phyloP scores from a whole-genome alignment of 176 grass and related monocot genomes.

The Alopecurus myosuroides region DNA sequence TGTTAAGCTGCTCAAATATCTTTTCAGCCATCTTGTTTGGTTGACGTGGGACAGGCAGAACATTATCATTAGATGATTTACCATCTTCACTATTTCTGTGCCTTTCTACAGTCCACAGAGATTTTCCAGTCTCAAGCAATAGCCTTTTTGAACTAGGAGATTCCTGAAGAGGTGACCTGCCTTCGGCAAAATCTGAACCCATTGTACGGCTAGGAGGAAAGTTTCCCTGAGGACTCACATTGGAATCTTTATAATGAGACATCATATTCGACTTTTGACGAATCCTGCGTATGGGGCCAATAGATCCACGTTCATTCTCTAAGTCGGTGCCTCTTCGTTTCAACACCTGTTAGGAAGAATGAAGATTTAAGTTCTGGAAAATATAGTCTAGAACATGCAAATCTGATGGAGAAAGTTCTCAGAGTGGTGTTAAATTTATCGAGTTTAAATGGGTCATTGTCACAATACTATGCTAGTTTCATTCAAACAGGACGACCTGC shows the following conservation, averaged over 20 bases:
- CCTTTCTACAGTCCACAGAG: slow-evolving; percentile 4
- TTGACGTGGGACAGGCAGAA: slow-evolving; percentile 33
- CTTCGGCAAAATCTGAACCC: slow-evolving; percentile 37
- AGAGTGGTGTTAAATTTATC: background rate
- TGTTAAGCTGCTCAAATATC: slow-evolving; percentile 77
- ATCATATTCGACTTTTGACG: slow-evolving; percentile 72
- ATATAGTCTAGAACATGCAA: background rate
- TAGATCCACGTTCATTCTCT: slow-evolving; percentile 58
- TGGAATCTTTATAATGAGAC: slow-evolving; percentile 38
- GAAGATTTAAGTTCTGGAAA: background rate
- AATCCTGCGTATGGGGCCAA: slow-evolving; percentile 81
- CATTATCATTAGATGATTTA: slow-evolving; percentile 34
- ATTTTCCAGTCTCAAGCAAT: slow-evolving; percentile 36
- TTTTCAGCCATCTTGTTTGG: slow-evolving; percentile 76
- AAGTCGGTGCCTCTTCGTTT: slow-evolving; percentile 59
- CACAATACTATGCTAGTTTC: background rate
- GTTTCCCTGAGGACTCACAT: slow-evolving; percentile 31
- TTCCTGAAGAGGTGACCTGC: slow-evolving; percentile 23
- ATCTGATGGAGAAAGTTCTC: background rate
- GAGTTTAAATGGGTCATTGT: background rate
- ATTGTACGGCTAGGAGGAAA: slow-evolving; percentile 31
- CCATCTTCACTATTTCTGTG: slow-evolving; percentile 21
- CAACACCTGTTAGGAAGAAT: slow-evolving; percentile 48
- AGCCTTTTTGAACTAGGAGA: slow-evolving; percentile 26
- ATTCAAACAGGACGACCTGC: background rate